These are phyloP conservation scores for Isochrysis galbana DNA, from an alignment of 78 protist genomes.

Conservation along the genomic window DNA sequence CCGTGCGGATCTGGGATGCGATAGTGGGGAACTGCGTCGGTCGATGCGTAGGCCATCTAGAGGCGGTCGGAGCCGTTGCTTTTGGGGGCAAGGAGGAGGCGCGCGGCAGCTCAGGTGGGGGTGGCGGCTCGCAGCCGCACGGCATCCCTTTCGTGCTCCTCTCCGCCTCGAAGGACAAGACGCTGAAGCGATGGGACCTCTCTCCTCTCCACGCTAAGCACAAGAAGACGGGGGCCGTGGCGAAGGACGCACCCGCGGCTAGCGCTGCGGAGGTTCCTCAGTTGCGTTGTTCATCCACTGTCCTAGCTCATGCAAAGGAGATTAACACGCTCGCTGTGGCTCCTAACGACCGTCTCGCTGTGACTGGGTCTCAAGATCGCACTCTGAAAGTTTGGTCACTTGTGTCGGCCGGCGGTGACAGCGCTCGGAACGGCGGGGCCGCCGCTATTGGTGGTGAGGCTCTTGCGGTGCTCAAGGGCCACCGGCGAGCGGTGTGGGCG, in stretches of 20 bases:
- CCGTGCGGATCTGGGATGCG: neutral
- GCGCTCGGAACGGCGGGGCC: neutral
- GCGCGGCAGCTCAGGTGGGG: no score
- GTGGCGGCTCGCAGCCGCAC: no score
- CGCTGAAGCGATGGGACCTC: slow-evolving; percentile 75
- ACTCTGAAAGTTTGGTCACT: slow-evolving; percentile 65
- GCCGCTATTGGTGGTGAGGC: neutral
- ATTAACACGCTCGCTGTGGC: slow-evolving; percentile 84
- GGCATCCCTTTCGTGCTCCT: neutral
- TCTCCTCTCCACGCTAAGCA: neutral
- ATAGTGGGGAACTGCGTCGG: neutral
- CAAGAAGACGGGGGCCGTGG: neutral
- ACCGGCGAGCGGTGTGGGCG: slow-evolving; percentile 88
- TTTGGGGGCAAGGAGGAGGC: no score
- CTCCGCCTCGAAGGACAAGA: slow-evolving; percentile 45
- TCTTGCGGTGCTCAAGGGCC: slow-evolving; percentile 72
- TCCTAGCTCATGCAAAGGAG: slow-evolving; percentile 87
- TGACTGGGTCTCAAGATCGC: slow-evolving; percentile 86
- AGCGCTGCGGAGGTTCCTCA: neutral
- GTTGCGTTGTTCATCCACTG: slow-evolving; percentile 40
- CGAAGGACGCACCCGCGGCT: neutral
- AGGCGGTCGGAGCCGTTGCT: slow-evolving; percentile 44
- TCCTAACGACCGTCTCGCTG: slow-evolving; percentile 87
- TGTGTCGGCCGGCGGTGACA: no score
- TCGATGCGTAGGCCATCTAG: slow-evolving; percentile 66